Conservation (phyloP, 2,329 filamentous ascomycete species). For the Passalora sequoiae region DNA sequence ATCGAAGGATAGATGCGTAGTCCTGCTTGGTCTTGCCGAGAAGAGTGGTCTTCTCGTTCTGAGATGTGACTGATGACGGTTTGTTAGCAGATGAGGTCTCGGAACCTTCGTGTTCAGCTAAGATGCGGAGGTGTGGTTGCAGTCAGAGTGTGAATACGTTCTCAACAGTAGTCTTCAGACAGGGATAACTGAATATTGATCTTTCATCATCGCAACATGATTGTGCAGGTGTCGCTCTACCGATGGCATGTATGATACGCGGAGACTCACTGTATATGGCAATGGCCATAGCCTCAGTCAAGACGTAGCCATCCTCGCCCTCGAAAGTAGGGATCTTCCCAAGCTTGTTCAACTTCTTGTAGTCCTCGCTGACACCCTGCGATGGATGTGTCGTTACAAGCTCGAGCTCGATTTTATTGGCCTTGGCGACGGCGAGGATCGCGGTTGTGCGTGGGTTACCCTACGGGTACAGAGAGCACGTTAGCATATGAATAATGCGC, state of each 20-base stretch:
- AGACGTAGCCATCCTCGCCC: constrained; percentile 81
- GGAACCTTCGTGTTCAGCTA: too few relatives aligned
- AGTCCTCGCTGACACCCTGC: constrained; percentile 65
- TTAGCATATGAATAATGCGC: neutral
- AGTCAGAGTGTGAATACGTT: constrained; percentile 75
- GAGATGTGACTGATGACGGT: constrained; percentile 73
- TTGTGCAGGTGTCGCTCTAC: neutral
- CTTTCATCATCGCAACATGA: too few relatives aligned
- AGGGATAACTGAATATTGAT: constrained; percentile 76
- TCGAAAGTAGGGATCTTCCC: constrained; percentile 91
- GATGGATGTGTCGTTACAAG: constrained; percentile 65
- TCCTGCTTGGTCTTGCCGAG: constrained; percentile 99
- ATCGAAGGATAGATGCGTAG: constrained; percentile 95
- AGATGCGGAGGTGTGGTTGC: constrained; percentile 13
- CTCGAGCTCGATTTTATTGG: constrained; percentile 90
- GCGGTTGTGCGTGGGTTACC: constrained; percentile 83
- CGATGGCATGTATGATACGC: neutral
- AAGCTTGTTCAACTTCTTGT: constrained; percentile 78
- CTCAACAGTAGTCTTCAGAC: constrained; percentile 94
- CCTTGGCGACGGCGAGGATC: constrained; percentile 92
- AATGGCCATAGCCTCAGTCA: constrained; percentile 89
- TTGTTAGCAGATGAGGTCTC: neutral
- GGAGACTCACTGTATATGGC: constrained; percentile 86
- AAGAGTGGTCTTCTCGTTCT: constrained; percentile 99
- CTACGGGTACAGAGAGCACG: constrained; percentile 45